phyloP scores from a whole-genome alignment of 2,329 filamentous ascomycete genomes.

The Gaeumannomyces tritici region DNA sequence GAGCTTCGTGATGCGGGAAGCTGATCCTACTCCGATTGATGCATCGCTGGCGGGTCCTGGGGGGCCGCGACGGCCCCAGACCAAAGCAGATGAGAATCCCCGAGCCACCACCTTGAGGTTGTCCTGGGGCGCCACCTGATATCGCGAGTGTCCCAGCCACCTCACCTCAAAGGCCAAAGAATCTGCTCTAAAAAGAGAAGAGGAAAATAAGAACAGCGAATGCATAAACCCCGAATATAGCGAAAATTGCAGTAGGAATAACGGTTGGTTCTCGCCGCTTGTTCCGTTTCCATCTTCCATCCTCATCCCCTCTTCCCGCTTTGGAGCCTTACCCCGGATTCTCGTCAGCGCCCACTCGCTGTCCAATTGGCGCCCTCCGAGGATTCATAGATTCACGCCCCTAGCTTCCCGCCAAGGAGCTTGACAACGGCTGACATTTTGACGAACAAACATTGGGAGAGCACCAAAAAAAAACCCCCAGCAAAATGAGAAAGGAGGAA shows the following conservation, averaged over 20 bases:
- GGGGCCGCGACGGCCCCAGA: neutral
- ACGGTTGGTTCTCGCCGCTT: no score
- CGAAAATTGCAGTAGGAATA: neutral
- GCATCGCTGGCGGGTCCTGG: neutral
- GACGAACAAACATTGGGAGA: no score
- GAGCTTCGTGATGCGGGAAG: neutral
- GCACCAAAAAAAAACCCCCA: no score
- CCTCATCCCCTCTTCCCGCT: neutral
- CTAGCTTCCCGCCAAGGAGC: neutral
- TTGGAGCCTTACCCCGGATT: neutral
- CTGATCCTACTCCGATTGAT: neutral
- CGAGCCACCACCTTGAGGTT: neutral
- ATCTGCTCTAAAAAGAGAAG: no score
- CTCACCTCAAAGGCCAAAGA: no score
- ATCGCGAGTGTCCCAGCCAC: neutral
- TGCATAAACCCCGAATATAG: neutral
- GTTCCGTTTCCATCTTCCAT: no score
- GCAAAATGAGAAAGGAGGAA: neutral
- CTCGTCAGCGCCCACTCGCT: neutral
- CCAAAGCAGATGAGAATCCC: neutral
- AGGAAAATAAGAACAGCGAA: neutral
- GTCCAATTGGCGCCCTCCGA: neutral
- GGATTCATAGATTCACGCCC: neutral
- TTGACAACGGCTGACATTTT: neutral
- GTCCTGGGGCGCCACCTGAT: neutral